These are phyloP conservation scores for Tylopilus balloui DNA, from an alignment of 768 basidiomycete genomes.

Conservation along the genomic window DNA sequence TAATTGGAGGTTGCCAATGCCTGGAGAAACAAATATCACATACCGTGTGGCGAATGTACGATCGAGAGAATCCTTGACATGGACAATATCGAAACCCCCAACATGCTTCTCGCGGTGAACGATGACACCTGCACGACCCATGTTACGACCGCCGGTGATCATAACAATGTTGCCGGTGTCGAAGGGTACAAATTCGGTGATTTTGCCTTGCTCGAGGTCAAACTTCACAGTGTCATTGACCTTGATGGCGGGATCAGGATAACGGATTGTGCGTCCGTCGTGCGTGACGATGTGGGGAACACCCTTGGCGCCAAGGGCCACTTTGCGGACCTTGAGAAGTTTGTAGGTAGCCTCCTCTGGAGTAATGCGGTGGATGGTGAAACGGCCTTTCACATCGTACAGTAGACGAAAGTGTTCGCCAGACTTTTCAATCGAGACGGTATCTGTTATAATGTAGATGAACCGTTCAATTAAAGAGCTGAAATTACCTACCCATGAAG, in stretches of 20 bases:
- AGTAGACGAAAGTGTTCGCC: constrained; percentile 99
- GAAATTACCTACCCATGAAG: constrained; percentile 77
- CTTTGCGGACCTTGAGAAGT: constrained; percentile 89
- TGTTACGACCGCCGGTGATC: constrained; percentile 99
- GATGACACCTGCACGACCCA: constrained; percentile 97
- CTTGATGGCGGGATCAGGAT: constrained; percentile 92
- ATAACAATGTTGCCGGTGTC: constrained; percentile 97
- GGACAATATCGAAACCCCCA: constrained; percentile 98
- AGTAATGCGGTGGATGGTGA: constrained; percentile 99
- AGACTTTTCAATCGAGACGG: constrained; percentile 95
- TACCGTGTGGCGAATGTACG: constrained; percentile 97
- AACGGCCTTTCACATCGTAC: constrained; percentile 99
- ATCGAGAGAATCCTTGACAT: constrained; percentile 93
- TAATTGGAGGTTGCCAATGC: background rate
- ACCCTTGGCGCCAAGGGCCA: constrained; percentile 88
- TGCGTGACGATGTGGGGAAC: constrained; percentile 98
- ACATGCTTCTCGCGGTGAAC: constrained; percentile 95
- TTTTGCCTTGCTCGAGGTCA: constrained; percentile 93
- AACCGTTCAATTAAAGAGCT: background rate
- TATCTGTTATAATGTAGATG: constrained; percentile 51
- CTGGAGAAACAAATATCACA: constrained; percentile 24
- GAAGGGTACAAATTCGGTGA: constrained; percentile 89
- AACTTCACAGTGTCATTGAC: constrained; percentile 98
- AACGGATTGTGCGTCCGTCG: constrained; percentile 99
- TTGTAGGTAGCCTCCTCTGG: constrained; percentile 96